phyloP scores from a whole-genome alignment of 2,329 filamentous ascomycete species.

The Phoma herbarum region DNA sequence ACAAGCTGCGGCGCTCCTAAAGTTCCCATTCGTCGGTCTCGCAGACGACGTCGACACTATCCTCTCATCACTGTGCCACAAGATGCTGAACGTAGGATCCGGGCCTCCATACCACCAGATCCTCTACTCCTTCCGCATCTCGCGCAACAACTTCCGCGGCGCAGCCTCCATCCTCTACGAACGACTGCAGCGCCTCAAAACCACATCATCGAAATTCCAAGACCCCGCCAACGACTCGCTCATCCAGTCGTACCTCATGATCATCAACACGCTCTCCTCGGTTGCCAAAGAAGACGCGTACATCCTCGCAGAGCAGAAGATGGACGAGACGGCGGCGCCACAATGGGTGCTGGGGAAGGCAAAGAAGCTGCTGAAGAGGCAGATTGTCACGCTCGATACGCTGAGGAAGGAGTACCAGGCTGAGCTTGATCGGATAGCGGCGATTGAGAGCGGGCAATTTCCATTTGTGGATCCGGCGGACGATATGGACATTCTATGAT shows the following conservation, averaged over 20 bases:
- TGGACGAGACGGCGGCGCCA: conserved; percentile 50
- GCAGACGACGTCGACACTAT: conserved; percentile 81
- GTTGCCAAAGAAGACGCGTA: conserved; percentile 85
- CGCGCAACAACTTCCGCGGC: conserved; percentile 85
- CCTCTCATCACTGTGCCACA: conserved; percentile 74
- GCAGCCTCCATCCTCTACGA: conserved; percentile 67
- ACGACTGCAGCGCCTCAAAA: conserved; percentile 62
- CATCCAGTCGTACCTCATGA: conserved; percentile 80
- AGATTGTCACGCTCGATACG: conserved; percentile 85
- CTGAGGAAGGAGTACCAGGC: conserved; percentile 87
- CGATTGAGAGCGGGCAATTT: conserved; percentile 90
- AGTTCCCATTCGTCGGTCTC: conserved; percentile 80
- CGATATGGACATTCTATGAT: conserved; percentile 50
- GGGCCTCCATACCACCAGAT: conserved; percentile 82
- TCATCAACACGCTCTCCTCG: conserved; percentile 92
- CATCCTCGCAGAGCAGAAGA: conserved; percentile 67
- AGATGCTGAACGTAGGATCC: conserved; percentile 69
- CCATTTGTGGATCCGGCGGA: conserved; percentile 65
- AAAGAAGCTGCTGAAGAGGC: conserved; percentile 65
- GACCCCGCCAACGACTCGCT: conserved; percentile 62
- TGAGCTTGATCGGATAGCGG: conserved; percentile 86
- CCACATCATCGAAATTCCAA: conserved; percentile 50
- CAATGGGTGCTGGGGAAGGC: conserved; percentile 44
- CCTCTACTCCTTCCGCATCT: conserved; percentile 89
- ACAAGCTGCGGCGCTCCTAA: conserved; percentile 63